Evolutionary conservation across 768 basidiomycete genomes (phyloP).

Genomic region (Lyophyllum shimeji): DNA sequence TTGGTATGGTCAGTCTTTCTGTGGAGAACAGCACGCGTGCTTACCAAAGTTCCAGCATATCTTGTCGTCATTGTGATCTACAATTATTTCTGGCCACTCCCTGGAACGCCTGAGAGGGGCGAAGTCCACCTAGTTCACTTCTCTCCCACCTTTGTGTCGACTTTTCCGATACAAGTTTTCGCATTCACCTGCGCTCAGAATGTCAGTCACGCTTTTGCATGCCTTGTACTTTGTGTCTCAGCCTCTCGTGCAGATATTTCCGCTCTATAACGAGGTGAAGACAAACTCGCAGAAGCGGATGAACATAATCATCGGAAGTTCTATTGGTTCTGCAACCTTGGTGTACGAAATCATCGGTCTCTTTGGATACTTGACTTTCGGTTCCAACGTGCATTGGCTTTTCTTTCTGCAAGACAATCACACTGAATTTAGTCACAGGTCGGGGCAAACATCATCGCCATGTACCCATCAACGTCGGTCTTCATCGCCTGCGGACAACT

Average conservation of each 20-base stretch:
- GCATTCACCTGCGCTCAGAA: constrained; percentile 94
- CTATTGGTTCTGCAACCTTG: constrained; percentile 81
- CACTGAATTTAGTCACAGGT: constrained; percentile 46
- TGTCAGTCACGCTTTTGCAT: constrained; percentile 41
- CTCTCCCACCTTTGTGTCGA: constrained; percentile 75
- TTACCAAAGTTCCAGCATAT: constrained; percentile 52
- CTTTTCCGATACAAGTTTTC: constrained; percentile 92
- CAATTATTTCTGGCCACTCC: constrained; percentile 75
- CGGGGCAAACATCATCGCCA: constrained; percentile 90
- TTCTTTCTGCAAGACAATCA: not conserved
- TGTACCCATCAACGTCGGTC: constrained; percentile 88
- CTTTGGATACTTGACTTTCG: constrained; percentile 93
- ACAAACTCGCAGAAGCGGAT: constrained; percentile 79
- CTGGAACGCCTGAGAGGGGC: constrained; percentile 62
- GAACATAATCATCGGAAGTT: constrained; percentile 83
- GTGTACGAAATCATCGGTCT: constrained; percentile 88
- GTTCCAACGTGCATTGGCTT: constrained; percentile 59
- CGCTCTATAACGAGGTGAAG: constrained; percentile 89
- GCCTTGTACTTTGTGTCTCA: constrained; percentile 2
- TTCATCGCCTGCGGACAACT: constrained; percentile 93
- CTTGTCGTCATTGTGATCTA: constrained; percentile 75
- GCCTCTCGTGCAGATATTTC: constrained; percentile 65
- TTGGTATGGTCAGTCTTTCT: constrained; percentile 52
- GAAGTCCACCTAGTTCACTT: constrained; percentile 73
- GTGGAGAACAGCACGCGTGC: not conserved